Conservation (phyloP, 768 basidiomycete species). For the Termitomyces titanicus region DNA sequence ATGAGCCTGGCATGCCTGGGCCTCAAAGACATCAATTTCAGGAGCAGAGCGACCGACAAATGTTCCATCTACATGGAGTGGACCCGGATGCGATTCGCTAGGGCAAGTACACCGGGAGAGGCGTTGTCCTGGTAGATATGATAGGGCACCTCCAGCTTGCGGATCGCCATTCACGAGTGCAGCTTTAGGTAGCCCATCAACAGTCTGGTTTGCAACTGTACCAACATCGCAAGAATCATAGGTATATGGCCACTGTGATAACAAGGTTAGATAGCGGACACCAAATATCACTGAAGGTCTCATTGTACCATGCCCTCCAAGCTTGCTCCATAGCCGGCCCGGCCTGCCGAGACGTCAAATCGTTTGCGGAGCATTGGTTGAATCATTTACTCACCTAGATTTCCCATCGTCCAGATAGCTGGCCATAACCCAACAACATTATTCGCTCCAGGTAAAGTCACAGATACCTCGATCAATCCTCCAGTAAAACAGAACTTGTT, state of each 20-base stretch:
- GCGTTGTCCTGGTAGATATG: slow-evolving; percentile 85
- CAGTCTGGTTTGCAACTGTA: slow-evolving; percentile 81
- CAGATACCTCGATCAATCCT: slow-evolving; percentile 68
- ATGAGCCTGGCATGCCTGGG: slow-evolving; percentile 43
- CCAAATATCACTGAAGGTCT: background rate
- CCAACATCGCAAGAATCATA: slow-evolving; percentile 92
- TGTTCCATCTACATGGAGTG: slow-evolving; percentile 68
- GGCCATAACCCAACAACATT: slow-evolving; percentile 75
- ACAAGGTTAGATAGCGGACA: slow-evolving; percentile 1
- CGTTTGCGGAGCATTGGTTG: background rate
- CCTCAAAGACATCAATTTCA: slow-evolving; percentile 90
- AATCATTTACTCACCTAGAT: slow-evolving; percentile 47
- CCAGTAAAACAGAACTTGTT: slow-evolving; percentile 97
- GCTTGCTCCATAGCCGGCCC: slow-evolving; percentile 85
- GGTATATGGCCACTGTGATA: slow-evolving; percentile 70
- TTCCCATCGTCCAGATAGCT: slow-evolving; percentile 78
- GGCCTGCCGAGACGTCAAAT: slow-evolving; percentile 35
- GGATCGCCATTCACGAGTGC: slow-evolving; percentile 62
- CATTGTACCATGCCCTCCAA: slow-evolving; percentile 69
- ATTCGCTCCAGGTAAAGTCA: slow-evolving; percentile 64
- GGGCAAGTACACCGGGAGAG: slow-evolving; percentile 87
- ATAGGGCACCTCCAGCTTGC: slow-evolving; percentile 50
- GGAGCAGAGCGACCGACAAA: slow-evolving; percentile 82
- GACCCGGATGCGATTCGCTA: slow-evolving; percentile 86
- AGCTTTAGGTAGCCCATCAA: slow-evolving; percentile 57